Percentiles rank a stretch among this genome's conserved stretches.
Conservation (phyloP, 345 rosid species). For the Eucalyptus lansdowneana region DNA sequence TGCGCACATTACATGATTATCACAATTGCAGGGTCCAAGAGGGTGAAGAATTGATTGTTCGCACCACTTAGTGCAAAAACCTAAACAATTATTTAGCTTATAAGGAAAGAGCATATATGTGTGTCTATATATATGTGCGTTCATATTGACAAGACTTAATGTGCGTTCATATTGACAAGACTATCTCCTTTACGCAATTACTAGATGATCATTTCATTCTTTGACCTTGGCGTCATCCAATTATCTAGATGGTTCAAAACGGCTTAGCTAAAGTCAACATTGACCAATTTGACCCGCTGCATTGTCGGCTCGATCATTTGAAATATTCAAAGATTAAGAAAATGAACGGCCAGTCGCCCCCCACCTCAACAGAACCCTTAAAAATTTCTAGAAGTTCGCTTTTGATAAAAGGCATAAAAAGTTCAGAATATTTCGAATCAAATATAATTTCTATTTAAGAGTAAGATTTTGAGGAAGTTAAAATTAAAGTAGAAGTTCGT, state of each 20-base stretch:
- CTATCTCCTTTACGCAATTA: not conserved
- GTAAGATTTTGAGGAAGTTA: not conserved
- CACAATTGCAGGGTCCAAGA: not conserved
- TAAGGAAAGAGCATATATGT: too few relatives aligned
- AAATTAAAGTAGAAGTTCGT: not conserved
- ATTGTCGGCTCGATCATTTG: not conserved
- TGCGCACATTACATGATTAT: not conserved
- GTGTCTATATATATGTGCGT: too few relatives aligned
- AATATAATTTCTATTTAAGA: too few relatives aligned
- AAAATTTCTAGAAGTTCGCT: not conserved
- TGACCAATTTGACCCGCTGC: fast-evolving
- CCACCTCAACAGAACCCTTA: not conserved
- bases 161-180: not conserved
- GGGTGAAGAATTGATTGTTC: not conserved
- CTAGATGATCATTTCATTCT: not conserved
- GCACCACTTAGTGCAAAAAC: not conserved
- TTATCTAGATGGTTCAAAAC: not conserved
- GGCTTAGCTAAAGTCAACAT: not conserved
- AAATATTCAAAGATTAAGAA: not conserved
- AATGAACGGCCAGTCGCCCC: fast-evolving
- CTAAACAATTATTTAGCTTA: not conserved
- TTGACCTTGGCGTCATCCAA: not conserved
- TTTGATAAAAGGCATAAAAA: not conserved
- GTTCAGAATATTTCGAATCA: too few relatives aligned
- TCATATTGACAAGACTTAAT: fast-evolving